Evolutionary conservation across 1,284 basidiomycete genomes (phyloP), one percentile per base, ranked within the genome.

Genomic region (Irpex lacteus): DNA sequence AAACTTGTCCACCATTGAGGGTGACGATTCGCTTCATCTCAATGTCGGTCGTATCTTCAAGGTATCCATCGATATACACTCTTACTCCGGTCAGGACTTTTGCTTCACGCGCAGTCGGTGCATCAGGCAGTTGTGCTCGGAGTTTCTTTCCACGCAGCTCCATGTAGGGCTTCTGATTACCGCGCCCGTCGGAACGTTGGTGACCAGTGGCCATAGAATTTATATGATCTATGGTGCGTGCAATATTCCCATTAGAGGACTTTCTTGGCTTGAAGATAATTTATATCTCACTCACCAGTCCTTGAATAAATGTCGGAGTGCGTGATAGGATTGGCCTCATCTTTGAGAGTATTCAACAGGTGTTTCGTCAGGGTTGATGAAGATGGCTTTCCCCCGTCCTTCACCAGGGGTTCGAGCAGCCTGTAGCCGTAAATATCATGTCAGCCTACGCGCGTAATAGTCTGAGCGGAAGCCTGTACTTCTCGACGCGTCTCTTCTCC

Each of bases 261-360:
- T 32, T 18, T 18, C 54, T 8, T 56, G 9, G 13, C 3, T 11
- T 32, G 11, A 18, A 37, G 26, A 56, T 18, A 6, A 9, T 56
- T 32, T 36, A 36, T 36, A 4, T 56, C 36, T 6, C 57, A 66
- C 76, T 53, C 62, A 86, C 89, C 87, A 72, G 88, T 80, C 63
- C 87, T 83, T 44, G 83, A 75, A 60, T 77, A 78, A 59, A 87
- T 83, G 69, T 89, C 84, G 0, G 88, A 89, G 68, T 90, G 85
- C 1, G 89, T 90, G 60, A 92, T 89, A 2, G 90, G 90, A 70
- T 92, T 92, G 4, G 81, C 81, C 65, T 81, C 75, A 63, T 89
- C 81, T 13, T 78, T 71, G 60, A 92, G 77, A 0, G 85, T 89
- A 44, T 74, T 80, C 60, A 92, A 72, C 15, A 91, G 72, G 65